These are phyloP conservation scores for Trametes polyzona DNA, from an alignment of 1,284 basidiomycete genomes.

Conservation along the genomic window DNA sequence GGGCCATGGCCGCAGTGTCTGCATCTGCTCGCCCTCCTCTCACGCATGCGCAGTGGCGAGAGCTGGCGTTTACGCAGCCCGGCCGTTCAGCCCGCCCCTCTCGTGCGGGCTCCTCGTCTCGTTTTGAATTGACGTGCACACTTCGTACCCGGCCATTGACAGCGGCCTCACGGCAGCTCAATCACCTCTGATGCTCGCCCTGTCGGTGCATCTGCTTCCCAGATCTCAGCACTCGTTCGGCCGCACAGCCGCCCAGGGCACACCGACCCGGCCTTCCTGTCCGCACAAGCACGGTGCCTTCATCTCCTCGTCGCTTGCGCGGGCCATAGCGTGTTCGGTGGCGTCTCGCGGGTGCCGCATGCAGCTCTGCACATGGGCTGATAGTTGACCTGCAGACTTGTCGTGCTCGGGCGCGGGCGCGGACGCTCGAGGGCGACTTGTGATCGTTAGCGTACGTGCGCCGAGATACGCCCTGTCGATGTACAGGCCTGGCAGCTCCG, in stretches of 20 bases:
- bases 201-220: slow-evolving; percentile 8
- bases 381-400: not conserved
- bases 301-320: slow-evolving; percentile 2
- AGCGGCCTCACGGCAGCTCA: slow-evolving; percentile 7
- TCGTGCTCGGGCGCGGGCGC: not conserved
- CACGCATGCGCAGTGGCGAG: not conserved
- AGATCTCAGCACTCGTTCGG: slow-evolving; percentile 5
- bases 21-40: not conserved
- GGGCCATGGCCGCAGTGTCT: not conserved
- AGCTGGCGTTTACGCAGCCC: not conserved
- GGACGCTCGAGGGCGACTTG: not conserved
- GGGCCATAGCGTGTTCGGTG: not conserved
- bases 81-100: not conserved
- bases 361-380: slow-evolving; percentile 1
- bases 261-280: slow-evolving; percentile 9
- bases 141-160: not conserved
- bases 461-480: slow-evolving; percentile 3
- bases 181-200: slow-evolving; percentile 16
- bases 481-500: slow-evolving; percentile 1
- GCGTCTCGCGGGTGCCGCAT: slow-evolving; percentile 6
- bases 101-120: not conserved
- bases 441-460: not conserved
- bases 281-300: not conserved
- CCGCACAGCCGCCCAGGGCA: slow-evolving; percentile 15
- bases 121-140: slow-evolving; percentile 12